Evolutionary conservation across 179 eudicot species (phyloP).

Genomic region (Spergularia azorica): DNA sequence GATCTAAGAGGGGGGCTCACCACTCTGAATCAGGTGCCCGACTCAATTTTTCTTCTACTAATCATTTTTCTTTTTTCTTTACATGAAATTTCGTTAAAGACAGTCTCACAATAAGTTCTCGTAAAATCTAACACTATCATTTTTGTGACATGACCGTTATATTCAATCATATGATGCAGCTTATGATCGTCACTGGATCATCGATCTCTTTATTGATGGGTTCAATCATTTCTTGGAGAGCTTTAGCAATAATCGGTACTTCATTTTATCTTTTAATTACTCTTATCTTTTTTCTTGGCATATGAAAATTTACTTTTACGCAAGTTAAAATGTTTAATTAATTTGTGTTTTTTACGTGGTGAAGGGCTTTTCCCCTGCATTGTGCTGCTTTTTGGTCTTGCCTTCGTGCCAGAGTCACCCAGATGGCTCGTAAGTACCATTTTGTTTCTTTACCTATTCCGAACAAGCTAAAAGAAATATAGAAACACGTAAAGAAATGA

Average conservation of each 20-base stretch:
- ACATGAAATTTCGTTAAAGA: too few species aligned
- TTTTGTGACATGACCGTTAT: neutral
- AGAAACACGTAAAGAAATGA: too few species aligned
- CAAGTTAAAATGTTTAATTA: too few species aligned
- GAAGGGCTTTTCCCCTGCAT: slow-evolving; percentile 74
- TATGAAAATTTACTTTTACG: neutral
- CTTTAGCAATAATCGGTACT: slow-evolving; percentile 65
- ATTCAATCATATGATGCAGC: slow-evolving; percentile 42
- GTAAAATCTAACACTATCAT: too few species aligned
- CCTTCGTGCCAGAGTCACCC: slow-evolving; percentile 86
- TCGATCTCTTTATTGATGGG: slow-evolving; percentile 63
- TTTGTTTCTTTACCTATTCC: too few species aligned
- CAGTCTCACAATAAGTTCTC: too few species aligned
- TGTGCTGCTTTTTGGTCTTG: slow-evolving; percentile 56
- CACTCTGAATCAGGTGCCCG: slow-evolving; percentile 69
- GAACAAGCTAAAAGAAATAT: too few species aligned
- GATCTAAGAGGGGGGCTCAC: slow-evolving; percentile 82
- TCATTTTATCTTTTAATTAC: neutral
- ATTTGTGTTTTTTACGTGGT: slow-evolving; percentile 13
- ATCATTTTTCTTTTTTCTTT: too few species aligned
- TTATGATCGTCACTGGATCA: slow-evolving; percentile 70
- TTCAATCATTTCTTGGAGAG: slow-evolving; percentile 64
- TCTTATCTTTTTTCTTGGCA: neutral
- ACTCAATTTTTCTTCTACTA: neutral
- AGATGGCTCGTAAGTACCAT: slow-evolving; percentile 74